Evolutionary conservation across 192 early-diverging fungal genomes (phyloP), one percentile per base, ranked within the genome.

Genomic region (Linnemannia elongata): DNA sequence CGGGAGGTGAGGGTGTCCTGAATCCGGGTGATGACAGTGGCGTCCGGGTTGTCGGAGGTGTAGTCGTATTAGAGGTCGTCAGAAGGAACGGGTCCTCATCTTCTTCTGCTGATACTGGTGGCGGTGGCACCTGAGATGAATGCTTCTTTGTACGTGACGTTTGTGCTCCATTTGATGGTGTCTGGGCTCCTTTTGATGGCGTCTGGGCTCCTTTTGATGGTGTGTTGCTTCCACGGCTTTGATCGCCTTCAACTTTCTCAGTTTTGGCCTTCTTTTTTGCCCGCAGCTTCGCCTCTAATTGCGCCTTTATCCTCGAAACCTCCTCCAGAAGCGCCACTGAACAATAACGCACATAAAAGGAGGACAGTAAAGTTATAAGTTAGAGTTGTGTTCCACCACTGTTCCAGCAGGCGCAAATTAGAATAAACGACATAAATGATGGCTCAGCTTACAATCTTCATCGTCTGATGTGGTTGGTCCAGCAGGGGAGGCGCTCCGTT

Each of bases 1-100:
- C 30, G n/a, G 85, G 85, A 17, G 85, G 85, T 0, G 85, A 87
- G 15, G 85, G 85, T 27, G 85, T 81, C 63, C 72, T 70, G 42
- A 87, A 74, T 71, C 82, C 82, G 22, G 82, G 82, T 7, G 82
- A 84, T 5, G 79, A 60, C 15, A 87, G 41, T 30, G 76, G 78
- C 17, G 79, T 74, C 9, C 49, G 76, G 20, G 68, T 69, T 30
- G 57, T 81, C 20, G 79, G 85, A 6, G 79, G 60, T 20, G 78
- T 75, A 17, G 69, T 72, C 68, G 77, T 78, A 15, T 36, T 66
- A 20, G n/a, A 10, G 15, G 39, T 41, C 30, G 57, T 60, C 27
- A 39, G 30, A 41, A 42, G 22, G 24, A 30, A 49, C n/a, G n/a
- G 72, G 6, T 38, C 69, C 33, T 71, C 41, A 9, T 42, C 41